Conservation (phyloP, 208 protist species). For the Leishmania lainsoni region DNA sequence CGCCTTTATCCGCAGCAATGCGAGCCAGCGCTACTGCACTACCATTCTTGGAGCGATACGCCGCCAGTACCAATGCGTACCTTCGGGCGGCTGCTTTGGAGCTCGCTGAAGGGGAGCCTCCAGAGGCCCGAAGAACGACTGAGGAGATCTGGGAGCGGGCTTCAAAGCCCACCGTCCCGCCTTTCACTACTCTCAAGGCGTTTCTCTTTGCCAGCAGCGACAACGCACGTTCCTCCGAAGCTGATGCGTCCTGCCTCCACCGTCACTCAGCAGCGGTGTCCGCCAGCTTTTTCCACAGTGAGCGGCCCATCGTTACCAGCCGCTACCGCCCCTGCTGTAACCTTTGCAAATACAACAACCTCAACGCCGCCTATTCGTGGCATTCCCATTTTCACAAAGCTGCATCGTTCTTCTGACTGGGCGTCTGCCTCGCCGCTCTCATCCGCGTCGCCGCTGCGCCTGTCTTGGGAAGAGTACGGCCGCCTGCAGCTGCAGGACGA, state of each 20-base stretch:
- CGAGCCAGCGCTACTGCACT: not conserved
- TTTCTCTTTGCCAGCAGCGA: not conserved
- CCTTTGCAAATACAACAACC: not conserved
- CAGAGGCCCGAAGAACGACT: not conserved
- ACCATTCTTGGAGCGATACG: slow-evolving; percentile 13
- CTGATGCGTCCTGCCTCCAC: slow-evolving; percentile 9
- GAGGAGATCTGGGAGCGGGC: not conserved
- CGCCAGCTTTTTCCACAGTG: not conserved
- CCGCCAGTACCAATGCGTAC: slow-evolving; percentile 26
- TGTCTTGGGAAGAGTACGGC: slow-evolving; percentile 25
- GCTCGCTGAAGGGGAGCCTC: slow-evolving; percentile 1
- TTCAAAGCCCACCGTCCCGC: not conserved
- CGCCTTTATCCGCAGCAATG: not conserved
- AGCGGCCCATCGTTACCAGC: not conserved
- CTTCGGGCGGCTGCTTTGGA: slow-evolving; percentile 26
- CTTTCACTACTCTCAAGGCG: not conserved
- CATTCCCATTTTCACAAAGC: slow-evolving; percentile 20
- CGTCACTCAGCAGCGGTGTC: not conserved
- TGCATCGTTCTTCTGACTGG: not conserved
- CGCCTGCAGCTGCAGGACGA: slow-evolving; percentile 36
- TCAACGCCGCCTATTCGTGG: slow-evolving; percentile 15
- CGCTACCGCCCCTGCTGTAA: not conserved
- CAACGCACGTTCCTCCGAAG: not conserved
- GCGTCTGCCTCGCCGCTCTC: not conserved
- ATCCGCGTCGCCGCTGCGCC: slow-evolving; percentile 13